A percentile compares a stretch with the other conserved stretches of the same genome.
phyloP scores from a whole-genome alignment of 1,284 basidiomycete genomes.

The Laetiporus sulphureus region DNA sequence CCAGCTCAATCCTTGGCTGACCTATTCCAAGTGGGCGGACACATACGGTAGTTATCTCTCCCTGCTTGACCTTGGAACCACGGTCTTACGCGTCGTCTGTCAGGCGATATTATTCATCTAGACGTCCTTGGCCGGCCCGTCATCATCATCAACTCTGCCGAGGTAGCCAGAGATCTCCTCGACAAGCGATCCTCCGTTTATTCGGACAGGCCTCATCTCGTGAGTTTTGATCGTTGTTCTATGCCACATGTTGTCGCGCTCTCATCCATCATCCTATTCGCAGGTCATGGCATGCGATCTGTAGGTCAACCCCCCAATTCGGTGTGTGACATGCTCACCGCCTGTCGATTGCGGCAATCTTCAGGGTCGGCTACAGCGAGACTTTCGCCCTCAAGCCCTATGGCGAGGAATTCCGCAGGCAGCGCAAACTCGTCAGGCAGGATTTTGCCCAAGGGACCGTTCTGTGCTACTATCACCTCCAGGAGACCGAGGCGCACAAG shows the following conservation, averaged over 20 bases:
- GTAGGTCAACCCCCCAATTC: too few species aligned
- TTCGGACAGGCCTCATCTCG: slow-evolving; percentile 8
- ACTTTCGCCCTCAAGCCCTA: neutral
- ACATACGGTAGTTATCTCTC: slow-evolving; percentile 18
- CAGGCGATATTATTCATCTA: slow-evolving; percentile 16
- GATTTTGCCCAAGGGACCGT: neutral
- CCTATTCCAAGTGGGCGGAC: slow-evolving; percentile 21
- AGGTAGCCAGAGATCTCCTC: slow-evolving; percentile 11
- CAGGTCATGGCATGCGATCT: neutral
- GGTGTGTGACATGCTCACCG: neutral
- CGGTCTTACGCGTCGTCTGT: neutral
- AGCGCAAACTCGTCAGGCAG: slow-evolving; percentile 2
- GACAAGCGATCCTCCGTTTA: slow-evolving; percentile 12
- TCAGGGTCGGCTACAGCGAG: neutral
- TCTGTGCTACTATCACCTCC: neutral
- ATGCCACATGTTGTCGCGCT: neutral
- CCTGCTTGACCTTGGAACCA: too few species aligned
- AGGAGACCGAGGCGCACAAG: slow-evolving; percentile 1
- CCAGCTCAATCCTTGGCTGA: slow-evolving; percentile 36
- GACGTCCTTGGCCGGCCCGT: slow-evolving; percentile 13
- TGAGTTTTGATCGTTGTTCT: neutral
- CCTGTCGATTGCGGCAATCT: neutral
- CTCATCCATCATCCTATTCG: neutral
- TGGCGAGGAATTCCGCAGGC: neutral
- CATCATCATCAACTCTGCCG: slow-evolving; percentile 11